Conservation (phyloP, 1,284 basidiomycete species). For the Cronartium quercuum region DNA sequence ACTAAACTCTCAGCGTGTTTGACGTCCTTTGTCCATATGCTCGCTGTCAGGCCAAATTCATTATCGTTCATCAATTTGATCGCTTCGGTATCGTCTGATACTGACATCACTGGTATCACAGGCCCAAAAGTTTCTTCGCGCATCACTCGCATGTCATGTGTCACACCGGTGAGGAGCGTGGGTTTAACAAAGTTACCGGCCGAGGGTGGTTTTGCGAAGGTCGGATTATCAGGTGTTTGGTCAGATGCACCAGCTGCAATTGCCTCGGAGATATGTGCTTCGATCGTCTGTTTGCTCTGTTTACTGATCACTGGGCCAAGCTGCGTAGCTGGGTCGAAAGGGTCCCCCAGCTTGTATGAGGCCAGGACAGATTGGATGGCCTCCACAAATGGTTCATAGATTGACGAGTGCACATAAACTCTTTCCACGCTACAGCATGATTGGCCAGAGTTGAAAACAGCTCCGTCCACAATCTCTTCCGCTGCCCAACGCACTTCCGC, state of each 20-base stretch:
- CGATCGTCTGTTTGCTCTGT: constrained; percentile 72
- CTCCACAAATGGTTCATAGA: constrained; percentile 74
- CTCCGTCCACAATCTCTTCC: constrained; percentile 83
- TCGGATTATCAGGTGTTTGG: constrained; percentile 62
- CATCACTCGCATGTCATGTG: constrained; percentile 92
- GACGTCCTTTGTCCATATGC: constrained; percentile 81
- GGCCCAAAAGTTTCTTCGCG: constrained; percentile 87
- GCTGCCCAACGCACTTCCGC: constrained; percentile 77
- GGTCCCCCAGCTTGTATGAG: constrained; percentile 75
- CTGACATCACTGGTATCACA: constrained; percentile 74
- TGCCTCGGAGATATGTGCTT: constrained; percentile 77
- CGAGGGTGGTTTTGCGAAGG: constrained; percentile 61
- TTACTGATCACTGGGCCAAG: constrained; percentile 86
- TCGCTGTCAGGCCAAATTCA: constrained; percentile 85
- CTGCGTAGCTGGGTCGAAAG: constrained; percentile 64
- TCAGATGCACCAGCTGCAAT: constrained; percentile 68
- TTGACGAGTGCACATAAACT: constrained; percentile 80
- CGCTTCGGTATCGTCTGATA: constrained; percentile 75
- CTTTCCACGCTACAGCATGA: constrained; percentile 82
- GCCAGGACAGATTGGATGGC: constrained; percentile 8
- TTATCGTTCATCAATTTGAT: constrained; percentile 90
- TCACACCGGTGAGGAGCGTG: constrained; percentile 76
- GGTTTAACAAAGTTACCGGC: constrained; percentile 76
- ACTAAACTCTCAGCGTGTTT: constrained; percentile 64
- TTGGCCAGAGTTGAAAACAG: constrained; percentile 92